A percentile compares a stretch with the other conserved stretches of the same genome.
Evolutionary conservation across 2,329 filamentous ascomycete genomes (phyloP).

Genomic region (Pseudocercospora cruenta): DNA sequence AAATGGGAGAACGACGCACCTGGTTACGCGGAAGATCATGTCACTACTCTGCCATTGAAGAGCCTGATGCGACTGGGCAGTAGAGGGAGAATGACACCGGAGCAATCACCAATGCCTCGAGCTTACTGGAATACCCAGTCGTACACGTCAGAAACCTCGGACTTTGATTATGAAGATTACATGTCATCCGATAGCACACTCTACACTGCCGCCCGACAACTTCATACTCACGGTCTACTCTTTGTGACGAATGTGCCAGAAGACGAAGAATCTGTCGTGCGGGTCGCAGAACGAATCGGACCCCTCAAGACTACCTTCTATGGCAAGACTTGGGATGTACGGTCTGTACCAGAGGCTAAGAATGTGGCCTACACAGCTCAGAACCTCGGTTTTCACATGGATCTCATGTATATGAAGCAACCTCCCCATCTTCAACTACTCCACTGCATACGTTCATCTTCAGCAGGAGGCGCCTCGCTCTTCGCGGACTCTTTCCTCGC

Average conservation of each 20-base stretch:
- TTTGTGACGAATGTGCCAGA: slow-evolving; percentile 76
- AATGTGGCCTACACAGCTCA: slow-evolving; percentile 88
- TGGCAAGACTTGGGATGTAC: slow-evolving; percentile 86
- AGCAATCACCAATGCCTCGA: slow-evolving; percentile 7
- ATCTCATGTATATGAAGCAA: slow-evolving; percentile 81
- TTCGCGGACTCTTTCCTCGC: slow-evolving; percentile 78
- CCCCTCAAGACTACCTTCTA: slow-evolving; percentile 86
- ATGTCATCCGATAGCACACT: slow-evolving; percentile 64
- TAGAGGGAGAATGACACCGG: slow-evolving; percentile 4
- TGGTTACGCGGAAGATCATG: slow-evolving; percentile 47
- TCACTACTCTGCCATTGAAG: slow-evolving; percentile 40
- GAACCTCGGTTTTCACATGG: slow-evolving; percentile 87
- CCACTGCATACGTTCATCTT: slow-evolving; percentile 83
- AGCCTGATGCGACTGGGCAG: slow-evolving; percentile 1
- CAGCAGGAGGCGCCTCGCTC: slow-evolving; percentile 78
- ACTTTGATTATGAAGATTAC: slow-evolving; percentile 72
- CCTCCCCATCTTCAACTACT: slow-evolving; percentile 83
- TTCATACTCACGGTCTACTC: slow-evolving; percentile 71
- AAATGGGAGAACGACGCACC: slow-evolving; percentile 64
- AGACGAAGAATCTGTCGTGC: slow-evolving; percentile 55
- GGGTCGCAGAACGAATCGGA: slow-evolving; percentile 74
- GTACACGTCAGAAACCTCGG: slow-evolving; percentile 55
- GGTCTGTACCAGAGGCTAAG: slow-evolving; percentile 77
- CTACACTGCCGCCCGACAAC: slow-evolving; percentile 62
- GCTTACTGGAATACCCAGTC: slow-evolving; percentile 49